Evolutionary conservation across 1,284 basidiomycete species (phyloP).

Genomic region (Leccinum griseonigrum): DNA sequence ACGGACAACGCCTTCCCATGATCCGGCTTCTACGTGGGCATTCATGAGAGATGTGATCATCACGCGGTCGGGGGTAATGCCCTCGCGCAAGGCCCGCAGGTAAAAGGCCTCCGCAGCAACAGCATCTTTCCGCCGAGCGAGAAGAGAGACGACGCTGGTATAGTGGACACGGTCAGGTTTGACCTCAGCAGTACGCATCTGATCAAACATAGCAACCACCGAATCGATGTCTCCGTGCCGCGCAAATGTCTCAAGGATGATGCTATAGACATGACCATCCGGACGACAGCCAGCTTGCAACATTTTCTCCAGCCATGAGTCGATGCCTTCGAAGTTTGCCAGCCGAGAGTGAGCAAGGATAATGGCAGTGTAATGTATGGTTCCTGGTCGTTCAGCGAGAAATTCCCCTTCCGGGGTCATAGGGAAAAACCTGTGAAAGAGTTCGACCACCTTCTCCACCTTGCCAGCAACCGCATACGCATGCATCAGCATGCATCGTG

Average conservation of each 20-base stretch:
- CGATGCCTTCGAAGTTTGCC: slow-evolving; percentile 52
- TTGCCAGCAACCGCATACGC: slow-evolving; percentile 49
- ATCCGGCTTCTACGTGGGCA: slow-evolving; percentile 79
- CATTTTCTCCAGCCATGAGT: slow-evolving; percentile 58
- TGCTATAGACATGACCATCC: slow-evolving; percentile 57
- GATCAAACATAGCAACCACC: slow-evolving; percentile 57
- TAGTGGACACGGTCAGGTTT: slow-evolving; percentile 58
- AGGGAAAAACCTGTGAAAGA: slow-evolving; percentile 59
- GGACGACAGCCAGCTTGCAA: slow-evolving; percentile 46
- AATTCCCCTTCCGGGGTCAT: slow-evolving; percentile 18
- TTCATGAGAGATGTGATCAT: slow-evolving; percentile 79
- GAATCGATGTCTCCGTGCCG: slow-evolving; percentile 53
- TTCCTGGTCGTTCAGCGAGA: slow-evolving; percentile 38
- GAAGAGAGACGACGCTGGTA: slow-evolving; percentile 67
- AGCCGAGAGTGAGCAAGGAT: slow-evolving; percentile 54
- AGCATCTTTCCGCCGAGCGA: slow-evolving; percentile 66
- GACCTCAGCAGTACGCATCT: slow-evolving; percentile 56
- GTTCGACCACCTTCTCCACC: slow-evolving; percentile 39
- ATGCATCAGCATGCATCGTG: slow-evolving; percentile 50
- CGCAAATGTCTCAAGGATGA: slow-evolving; percentile 62
- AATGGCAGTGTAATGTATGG: slow-evolving; percentile 54
- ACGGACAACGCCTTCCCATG: slow-evolving; percentile 74
- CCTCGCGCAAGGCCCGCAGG: slow-evolving; percentile 58
- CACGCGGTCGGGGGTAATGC: slow-evolving; percentile 59
- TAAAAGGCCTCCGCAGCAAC: slow-evolving; percentile 69